Conservation (phyloP, 768 basidiomycete genomes). For the Lactarius sanguifluus region DNA sequence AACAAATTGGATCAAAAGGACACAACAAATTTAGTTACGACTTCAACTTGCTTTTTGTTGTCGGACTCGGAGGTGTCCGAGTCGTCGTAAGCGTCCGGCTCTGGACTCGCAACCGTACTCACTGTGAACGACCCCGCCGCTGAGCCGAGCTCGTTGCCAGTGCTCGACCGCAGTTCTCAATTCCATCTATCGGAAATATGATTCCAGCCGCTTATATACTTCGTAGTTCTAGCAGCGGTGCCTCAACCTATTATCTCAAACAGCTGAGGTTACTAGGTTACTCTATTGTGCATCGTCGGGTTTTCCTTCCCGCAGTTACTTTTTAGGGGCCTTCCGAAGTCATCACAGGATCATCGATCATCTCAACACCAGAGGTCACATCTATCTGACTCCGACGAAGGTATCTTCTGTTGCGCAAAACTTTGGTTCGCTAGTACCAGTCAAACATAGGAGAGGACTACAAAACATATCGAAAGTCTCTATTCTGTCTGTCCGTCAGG, state of each 20-base stretch:
- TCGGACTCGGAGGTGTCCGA: no score
- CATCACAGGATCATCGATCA: neutral
- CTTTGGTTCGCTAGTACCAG: neutral
- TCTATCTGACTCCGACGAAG: no score
- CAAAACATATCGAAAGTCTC: slow-evolving; percentile 71
- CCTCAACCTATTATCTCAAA: neutral
- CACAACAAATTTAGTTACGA: no score
- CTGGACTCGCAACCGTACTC: neutral
- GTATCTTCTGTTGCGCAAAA: neutral
- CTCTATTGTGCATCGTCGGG: neutral
- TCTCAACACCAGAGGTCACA: neutral
- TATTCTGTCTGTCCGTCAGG: slow-evolving; percentile 69
- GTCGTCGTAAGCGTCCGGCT: no score
- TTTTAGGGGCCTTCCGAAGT: neutral
- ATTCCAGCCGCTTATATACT: neutral
- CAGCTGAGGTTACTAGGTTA: neutral
- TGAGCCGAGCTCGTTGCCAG: neutral
- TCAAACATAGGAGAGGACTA: slow-evolving; percentile 31
- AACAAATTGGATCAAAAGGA: no score
- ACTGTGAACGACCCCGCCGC: neutral
- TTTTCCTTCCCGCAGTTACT: neutral
- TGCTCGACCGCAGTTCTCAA: neutral
- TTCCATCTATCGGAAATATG: neutral
- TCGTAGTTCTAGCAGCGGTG: neutral
- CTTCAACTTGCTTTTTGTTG: no score